A percentile compares a stretch with the other conserved stretches of the same genome.
These are phyloP conservation scores for Saccharomyces hybrid DNA, from an alignment of 1,139 yeast species.

Conservation along the genomic window DNA sequence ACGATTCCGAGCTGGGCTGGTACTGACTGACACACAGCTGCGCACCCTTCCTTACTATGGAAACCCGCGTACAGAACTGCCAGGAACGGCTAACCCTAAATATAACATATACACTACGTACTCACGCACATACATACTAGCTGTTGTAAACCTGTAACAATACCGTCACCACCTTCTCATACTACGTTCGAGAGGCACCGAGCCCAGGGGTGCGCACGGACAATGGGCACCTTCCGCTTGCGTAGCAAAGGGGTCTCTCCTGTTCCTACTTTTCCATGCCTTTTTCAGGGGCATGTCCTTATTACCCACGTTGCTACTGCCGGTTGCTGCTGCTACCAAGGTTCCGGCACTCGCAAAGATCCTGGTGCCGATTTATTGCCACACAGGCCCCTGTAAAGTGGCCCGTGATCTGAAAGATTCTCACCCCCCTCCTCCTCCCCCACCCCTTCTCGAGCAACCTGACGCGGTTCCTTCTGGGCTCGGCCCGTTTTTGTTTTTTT, in stretches of 20 bases:
- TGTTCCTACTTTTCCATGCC: background rate
- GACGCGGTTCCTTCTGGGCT: background rate
- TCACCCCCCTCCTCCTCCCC: background rate
- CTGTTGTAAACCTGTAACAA: background rate
- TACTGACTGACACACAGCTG: constrained; percentile 4
- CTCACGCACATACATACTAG: background rate
- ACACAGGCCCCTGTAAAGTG: background rate
- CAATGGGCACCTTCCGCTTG: background rate
- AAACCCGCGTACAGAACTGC: background rate
- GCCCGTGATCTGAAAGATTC: background rate
- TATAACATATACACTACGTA: background rate
- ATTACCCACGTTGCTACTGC: background rate
- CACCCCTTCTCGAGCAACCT: background rate
- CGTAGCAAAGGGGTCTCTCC: background rate
- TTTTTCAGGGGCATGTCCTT: background rate
- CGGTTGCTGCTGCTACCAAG: background rate
- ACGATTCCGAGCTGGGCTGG: constrained; percentile 32
- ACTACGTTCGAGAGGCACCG: background rate
- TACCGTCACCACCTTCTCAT: background rate
- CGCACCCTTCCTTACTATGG: background rate
- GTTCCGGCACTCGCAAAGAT: background rate
- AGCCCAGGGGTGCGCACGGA: background rate
- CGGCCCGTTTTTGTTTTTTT: background rate
- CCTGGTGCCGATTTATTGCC: background rate
- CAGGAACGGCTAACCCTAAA: background rate